A percentile compares a stretch with the other conserved stretches of the same genome.
Evolutionary conservation across 2,329 filamentous ascomycete genomes (phyloP).

Genomic region (Chrysoporthe deuterocubensis): DNA sequence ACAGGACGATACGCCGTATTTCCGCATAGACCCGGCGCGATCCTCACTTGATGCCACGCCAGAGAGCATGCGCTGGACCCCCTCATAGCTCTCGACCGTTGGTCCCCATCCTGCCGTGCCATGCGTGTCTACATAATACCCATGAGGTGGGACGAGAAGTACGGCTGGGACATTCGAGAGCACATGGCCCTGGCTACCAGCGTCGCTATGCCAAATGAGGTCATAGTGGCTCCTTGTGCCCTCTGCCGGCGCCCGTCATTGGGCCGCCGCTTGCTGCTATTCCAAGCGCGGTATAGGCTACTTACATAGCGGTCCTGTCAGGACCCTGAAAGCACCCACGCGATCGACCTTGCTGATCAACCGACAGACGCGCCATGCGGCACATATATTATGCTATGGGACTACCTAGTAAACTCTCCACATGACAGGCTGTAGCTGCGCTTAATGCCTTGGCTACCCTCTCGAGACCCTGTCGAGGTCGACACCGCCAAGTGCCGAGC

Average conservation of each 20-base stretch:
- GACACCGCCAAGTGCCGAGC: not conserved
- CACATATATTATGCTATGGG: not conserved
- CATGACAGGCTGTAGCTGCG: not conserved
- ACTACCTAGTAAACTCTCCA: not conserved
- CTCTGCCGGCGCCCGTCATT: constrained; percentile 1
- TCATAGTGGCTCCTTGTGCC: not conserved
- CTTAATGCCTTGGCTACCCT: not conserved
- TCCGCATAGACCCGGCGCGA: not conserved
- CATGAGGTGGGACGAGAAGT: not conserved
- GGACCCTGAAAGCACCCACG: constrained; percentile 9
- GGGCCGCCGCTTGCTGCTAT: not conserved
- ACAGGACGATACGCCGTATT: not conserved
- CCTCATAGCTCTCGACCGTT: no score
- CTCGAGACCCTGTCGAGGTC: not conserved
- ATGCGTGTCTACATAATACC: not conserved
- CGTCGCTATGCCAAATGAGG: constrained; percentile 2
- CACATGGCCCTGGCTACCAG: not conserved
- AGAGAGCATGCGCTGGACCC: not conserved
- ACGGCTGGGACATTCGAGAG: not conserved
- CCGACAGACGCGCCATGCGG: constrained; percentile 1
- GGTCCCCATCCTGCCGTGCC: no score
- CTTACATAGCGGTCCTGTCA: not conserved
- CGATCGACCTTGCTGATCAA: not conserved
- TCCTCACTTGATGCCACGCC: not conserved
- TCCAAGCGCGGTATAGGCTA: not conserved